Base-by-base conservation (phyloP, 2,329 filamentous ascomycete species). In the Pyricularia sp. region DNA sequence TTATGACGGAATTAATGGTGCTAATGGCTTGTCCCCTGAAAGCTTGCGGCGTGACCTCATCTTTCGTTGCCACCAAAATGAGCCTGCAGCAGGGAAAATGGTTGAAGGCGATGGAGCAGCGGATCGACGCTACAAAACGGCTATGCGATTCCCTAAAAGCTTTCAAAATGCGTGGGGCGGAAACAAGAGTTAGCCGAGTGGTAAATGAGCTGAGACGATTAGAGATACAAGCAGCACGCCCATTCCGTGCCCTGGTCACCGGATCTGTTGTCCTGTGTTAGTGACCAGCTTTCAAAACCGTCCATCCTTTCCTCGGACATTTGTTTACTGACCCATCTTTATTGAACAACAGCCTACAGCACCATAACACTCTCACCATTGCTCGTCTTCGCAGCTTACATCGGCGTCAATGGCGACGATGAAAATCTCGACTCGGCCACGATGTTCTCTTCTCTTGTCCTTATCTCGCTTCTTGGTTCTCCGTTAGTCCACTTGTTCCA, bases 71-170 rank as follows among this genome's bases (percentile, higher is more conserved):
- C 40, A 16, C 7, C 40, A 49, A 49, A 6, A 49, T 49, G 40
- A 49, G 40, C 40, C 40, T 49, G 2, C 12, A 62, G 10, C 79
- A 82, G 65, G 75, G 75, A 4, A 68, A 72, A 26, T 83, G 81
- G 81, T 73, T 82, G 22, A 73, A 78, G 63, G 79, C 79, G 12
- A 80, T 81, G 16, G 75, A 82, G 68, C 71, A 72, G 35, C 77
- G 81, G 2, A 77, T 83, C 31, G 78, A 76, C 3, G 75, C 76
- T 10, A 83, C 80, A 1, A 74, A 77, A 4, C 74, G 75, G 3
- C 78, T 81, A 68, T 72, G 83, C 1, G 76, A 74, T 7, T 78
- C 76, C 16, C 81, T 83, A 72, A 82, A 81, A 67, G 77, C 76
- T 22, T 74, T 82, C 62, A 82, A 82, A 67, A 77, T 83, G 66